These are phyloP conservation scores for Wickerhamiella lipophila DNA, from an alignment of 805 yeast species.

Conservation along the genomic window DNA sequence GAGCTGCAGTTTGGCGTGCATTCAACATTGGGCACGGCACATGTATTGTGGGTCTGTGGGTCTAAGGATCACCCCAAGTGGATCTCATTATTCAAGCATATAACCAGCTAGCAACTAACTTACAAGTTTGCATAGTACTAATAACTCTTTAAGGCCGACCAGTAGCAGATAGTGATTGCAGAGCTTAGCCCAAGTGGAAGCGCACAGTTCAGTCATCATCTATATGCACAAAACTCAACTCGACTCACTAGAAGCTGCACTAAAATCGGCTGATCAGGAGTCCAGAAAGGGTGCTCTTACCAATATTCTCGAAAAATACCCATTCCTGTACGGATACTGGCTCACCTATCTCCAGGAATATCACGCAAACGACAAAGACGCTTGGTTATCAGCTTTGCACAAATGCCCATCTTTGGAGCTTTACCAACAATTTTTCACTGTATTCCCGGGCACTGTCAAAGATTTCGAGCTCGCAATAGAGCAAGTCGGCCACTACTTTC, in stretches of 20 bases:
- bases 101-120: too few species aligned
- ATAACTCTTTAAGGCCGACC: too few species aligned
- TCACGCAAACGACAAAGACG: constrained; percentile 14
- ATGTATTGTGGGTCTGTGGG: too few species aligned
- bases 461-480: constrained; percentile 38
- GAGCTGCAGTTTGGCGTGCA: constrained; percentile 56
- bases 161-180: neutral
- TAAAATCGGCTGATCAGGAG: constrained; percentile 1
- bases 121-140: too few species aligned
- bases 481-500: constrained; percentile 54
- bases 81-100: too few species aligned
- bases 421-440: constrained; percentile 27
- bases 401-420: constrained; percentile 28
- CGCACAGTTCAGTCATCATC: neutral
- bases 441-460: constrained; percentile 23
- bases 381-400: constrained; percentile 17
- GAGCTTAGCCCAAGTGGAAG: neutral
- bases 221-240: constrained; percentile 5
- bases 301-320: constrained; percentile 27
- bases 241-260: constrained; percentile 1
- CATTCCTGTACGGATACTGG: constrained; percentile 35
- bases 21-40: constrained; percentile 46
- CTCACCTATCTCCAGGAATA: constrained; percentile 26
- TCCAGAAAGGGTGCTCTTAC: constrained; percentile 17
- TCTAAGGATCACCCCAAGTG: too few species aligned